Percentiles rank a stretch among this genome's conserved stretches.
These are phyloP conservation scores for Lithocarpus polystachyus DNA, from an alignment of 306 rosid genomes.

Conservation along the genomic window DNA sequence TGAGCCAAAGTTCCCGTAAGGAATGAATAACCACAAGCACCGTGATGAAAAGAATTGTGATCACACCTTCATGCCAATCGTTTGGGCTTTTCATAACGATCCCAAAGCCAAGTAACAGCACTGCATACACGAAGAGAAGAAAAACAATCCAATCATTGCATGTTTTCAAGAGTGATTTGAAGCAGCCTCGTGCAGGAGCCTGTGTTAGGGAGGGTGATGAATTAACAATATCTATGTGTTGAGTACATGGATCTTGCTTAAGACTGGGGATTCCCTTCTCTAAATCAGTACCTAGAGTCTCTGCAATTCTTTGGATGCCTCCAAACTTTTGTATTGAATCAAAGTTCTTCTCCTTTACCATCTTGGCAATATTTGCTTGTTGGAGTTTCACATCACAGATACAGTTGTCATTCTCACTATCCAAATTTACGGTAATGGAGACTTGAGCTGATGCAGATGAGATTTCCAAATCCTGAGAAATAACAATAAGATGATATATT, in stretches of 20 bases:
- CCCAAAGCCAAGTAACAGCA: conserved; percentile 9
- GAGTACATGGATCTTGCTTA: neutral
- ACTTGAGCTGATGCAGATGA: no score
- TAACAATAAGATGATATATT: no score
- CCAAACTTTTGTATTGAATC: neutral
- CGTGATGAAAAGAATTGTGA: neutral
- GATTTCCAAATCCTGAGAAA: no score
- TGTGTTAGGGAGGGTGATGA: neutral
- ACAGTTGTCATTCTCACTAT: no score
- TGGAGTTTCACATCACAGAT: neutral
- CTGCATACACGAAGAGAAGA: neutral
- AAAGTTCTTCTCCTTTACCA: neutral
- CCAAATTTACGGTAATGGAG: no score
- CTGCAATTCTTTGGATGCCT: conserved; percentile 16
- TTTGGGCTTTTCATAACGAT: neutral
- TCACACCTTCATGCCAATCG: conserved; percentile 4
- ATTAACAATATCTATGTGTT: no score
- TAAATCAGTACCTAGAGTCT: conserved; percentile 1
- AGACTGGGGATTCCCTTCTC: neutral
- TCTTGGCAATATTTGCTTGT: neutral
- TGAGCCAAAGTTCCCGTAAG: neutral
- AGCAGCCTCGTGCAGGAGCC: conserved; percentile 4
- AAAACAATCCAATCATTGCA: neutral
- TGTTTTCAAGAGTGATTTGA: neutral
- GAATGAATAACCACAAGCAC: conserved; percentile 4